A percentile compares a stretch with the other conserved stretches of the same genome.
phyloP scores from a whole-genome alignment of 768 basidiomycete species.

The Suillus variegatus region DNA sequence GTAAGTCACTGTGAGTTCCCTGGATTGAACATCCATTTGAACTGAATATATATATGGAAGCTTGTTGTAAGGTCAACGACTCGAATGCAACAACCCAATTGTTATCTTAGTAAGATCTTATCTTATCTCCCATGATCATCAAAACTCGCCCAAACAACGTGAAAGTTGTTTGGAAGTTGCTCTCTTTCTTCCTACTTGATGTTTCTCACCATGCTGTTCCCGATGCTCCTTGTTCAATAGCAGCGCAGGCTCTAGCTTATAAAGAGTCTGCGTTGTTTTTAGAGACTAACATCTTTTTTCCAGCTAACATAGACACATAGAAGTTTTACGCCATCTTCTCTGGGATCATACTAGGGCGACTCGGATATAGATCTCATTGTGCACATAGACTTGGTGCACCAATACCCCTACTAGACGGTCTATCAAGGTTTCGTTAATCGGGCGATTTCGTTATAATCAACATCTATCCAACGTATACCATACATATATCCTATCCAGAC shows the following conservation, averaged over 20 bases:
- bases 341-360: constrained; percentile 1
- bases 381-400: constrained; percentile 16
- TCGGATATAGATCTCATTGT: constrained; percentile 3
- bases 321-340: constrained; percentile 7
- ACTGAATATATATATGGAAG: constrained; percentile 16
- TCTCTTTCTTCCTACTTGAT: constrained; percentile 2
- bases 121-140: constrained; percentile 19
- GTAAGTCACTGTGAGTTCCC: constrained; percentile 22
- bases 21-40: constrained; percentile 4
- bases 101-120: constrained; percentile 10
- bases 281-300: constrained; percentile 6
- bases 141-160: constrained; percentile 10
- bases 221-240: constrained; percentile 57
- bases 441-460: not conserved
- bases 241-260: constrained; percentile 43
- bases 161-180: too few species aligned
- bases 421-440: not conserved
- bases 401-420: constrained; percentile 10
- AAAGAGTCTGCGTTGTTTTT: constrained; percentile 23
- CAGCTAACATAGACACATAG: constrained; percentile 6
- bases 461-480: constrained; percentile 8
- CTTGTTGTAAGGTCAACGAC: not conserved
- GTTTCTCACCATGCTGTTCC: constrained; percentile 16
- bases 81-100: not conserved
- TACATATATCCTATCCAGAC: constrained; percentile 13